Conservation (phyloP, 78 protist species). For the Isochrysis galbana region DNA sequence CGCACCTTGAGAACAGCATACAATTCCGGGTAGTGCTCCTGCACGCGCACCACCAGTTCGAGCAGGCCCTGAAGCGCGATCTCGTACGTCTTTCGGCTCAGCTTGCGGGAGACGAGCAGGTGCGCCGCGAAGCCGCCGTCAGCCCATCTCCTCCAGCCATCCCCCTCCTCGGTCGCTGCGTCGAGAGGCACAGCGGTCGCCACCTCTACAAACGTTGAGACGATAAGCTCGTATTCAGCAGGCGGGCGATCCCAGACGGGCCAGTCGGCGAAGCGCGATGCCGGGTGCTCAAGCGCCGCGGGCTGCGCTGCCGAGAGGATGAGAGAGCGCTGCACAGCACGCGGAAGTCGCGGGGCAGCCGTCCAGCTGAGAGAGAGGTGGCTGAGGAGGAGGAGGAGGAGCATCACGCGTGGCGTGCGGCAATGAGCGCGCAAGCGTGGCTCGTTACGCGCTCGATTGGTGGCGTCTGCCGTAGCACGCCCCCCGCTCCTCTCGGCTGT, state of each 20-base stretch:
- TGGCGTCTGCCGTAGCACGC: too few relatives aligned
- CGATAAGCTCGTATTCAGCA: not conserved
- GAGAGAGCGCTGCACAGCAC: too few relatives aligned
- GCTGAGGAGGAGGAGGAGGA: too few relatives aligned
- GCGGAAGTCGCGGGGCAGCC: too few relatives aligned
- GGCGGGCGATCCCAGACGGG: not conserved
- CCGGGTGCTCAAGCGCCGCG: too few relatives aligned
- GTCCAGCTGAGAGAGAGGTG: too few relatives aligned
- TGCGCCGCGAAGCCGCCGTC: not conserved
- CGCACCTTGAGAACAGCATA: constrained; percentile 26
- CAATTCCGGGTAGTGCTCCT: not conserved
- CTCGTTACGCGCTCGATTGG: too few relatives aligned
- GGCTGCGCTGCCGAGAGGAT: too few relatives aligned
- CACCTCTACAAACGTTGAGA: not conserved
- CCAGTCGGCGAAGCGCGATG: too few relatives aligned
- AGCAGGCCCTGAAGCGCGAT: not conserved
- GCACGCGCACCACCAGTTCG: not conserved
- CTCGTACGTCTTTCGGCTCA: not conserved
- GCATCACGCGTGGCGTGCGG: too few relatives aligned
- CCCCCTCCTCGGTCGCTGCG: not conserved
- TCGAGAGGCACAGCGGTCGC: not conserved
- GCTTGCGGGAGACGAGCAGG: not conserved
- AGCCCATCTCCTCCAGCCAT: not conserved
- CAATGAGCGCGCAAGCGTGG: too few relatives aligned
- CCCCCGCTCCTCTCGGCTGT: too few relatives aligned